phyloP scores from a whole-genome alignment of 352 stramenopile genomes.

The Plasmopara muralis region DNA sequence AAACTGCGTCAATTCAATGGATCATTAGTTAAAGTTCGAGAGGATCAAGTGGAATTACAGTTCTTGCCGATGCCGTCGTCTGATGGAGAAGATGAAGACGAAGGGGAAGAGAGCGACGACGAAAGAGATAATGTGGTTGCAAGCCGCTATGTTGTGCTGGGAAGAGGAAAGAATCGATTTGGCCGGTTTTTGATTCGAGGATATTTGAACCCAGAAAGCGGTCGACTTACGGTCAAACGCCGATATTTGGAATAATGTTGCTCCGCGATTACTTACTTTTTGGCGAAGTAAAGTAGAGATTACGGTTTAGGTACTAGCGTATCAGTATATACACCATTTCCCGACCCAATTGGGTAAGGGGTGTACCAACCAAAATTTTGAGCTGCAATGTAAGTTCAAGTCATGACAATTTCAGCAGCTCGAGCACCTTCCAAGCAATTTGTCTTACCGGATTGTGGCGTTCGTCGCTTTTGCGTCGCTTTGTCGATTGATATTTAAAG shows the following conservation, averaged over 20 bases:
- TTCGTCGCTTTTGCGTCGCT: no score
- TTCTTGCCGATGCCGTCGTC: slow-evolving; percentile 43
- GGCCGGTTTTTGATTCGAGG: slow-evolving; percentile 64
- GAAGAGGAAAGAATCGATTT: slow-evolving; percentile 58
- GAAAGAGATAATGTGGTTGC: slow-evolving; percentile 15
- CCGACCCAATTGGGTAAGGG: no score
- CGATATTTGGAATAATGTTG: slow-evolving; percentile 44
- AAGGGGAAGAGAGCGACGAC: slow-evolving; percentile 21
- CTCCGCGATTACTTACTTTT: not conserved
- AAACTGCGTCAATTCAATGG: slow-evolving; percentile 69
- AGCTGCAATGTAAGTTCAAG: no score
- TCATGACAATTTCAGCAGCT: no score
- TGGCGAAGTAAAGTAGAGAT: not conserved
- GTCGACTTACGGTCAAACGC: slow-evolving; percentile 44
- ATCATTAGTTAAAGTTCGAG: slow-evolving; percentile 43
- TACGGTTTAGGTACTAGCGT: no score
- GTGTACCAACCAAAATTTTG: no score
- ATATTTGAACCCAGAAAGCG: slow-evolving; percentile 41
- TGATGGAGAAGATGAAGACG: slow-evolving; percentile 20
- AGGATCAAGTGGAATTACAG: slow-evolving; percentile 58
- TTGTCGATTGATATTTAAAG: no score
- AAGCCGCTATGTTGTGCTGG: slow-evolving; percentile 51
- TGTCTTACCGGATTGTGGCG: no score
- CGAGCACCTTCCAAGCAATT: no score
- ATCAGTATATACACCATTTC: no score